Evolutionary conservation across 495 filamentous ascomycete genomes (phyloP), one percentile per base, ranked within the genome.

Genomic region (Massariosphaeria phaeospora): DNA sequence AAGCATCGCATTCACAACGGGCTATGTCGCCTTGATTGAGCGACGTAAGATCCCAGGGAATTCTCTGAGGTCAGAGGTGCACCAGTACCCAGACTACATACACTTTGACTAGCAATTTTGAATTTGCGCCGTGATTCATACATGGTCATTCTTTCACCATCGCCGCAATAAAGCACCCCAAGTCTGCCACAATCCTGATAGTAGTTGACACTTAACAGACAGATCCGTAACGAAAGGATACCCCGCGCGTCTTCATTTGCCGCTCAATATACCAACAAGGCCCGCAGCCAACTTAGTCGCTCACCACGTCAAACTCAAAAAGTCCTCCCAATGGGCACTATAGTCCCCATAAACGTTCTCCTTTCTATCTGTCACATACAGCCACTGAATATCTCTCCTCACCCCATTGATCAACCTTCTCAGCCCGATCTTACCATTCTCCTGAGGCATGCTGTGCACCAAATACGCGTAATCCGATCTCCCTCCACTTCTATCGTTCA

Each of bases 201-300:
- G 29, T 33, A 60, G 13, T 48, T 25, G 18, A 47, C 35, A 1
- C 15, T 23, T n/a, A n/a, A n/a, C n/a, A n/a, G n/a, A n/a, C 23
- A 47, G 17, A 31, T 47, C 41, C 24, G 57, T 60, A 12, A 60
- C 44, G 44, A 60, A 60, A 1, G 49, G 29, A 50, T 49, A 60
- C 12, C n/a, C 18, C 7, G 49, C 57, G 6, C 17, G 34, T 13
- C 24, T n/a, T n/a, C 45, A 21, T 5, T 31, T 15, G 13, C 23
- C 3, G 11, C 10, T 12, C 4, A 4, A 5, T 33, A 47, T 30
- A 13, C 20, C 23, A 12, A 10, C 15, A 2, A 34, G 18, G 15
- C 7, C 27, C 13, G 5, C 20, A 24, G 12, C 4, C 15, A 21
- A 34, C 25, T 31, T 24, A 52, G 13, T 20, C 23, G 17, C 4